These are phyloP conservation scores for Backusella tuberculispora DNA, from an alignment of 192 early-diverging fungal genomes.

Conservation along the genomic window DNA sequence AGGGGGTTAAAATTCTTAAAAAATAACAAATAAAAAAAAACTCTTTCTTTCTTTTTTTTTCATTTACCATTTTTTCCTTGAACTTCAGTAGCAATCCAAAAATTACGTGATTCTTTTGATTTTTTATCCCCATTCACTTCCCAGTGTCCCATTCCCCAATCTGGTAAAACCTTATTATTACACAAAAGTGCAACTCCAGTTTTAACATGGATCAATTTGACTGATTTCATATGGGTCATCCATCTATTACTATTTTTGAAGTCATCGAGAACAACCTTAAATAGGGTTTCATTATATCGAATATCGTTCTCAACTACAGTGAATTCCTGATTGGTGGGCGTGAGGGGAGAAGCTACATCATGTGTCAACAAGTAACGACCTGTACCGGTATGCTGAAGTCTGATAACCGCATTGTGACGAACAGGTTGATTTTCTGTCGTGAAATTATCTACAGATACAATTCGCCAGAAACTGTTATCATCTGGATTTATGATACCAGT, in stretches of 20 bases:
- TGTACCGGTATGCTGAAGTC: conserved; percentile 70
- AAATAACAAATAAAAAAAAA: not conserved
- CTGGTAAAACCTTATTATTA: conserved; percentile 69
- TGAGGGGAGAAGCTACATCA: conserved; percentile 64
- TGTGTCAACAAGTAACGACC: conserved; percentile 62
- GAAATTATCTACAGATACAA: conserved; percentile 39
- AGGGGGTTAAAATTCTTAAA: not conserved
- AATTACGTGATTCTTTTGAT: conserved; percentile 65
- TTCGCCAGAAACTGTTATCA: conserved; percentile 71
- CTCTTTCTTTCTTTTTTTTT: not conserved
- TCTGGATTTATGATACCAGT: conserved; percentile 83
- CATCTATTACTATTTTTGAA: conserved; percentile 49
- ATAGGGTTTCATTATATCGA: conserved; percentile 61
- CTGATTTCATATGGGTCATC: conserved; percentile 62
- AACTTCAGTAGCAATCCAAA: conserved; percentile 84
- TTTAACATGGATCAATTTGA: conserved; percentile 76
- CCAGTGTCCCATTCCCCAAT: conserved; percentile 87
- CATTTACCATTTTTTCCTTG: conserved; percentile 69
- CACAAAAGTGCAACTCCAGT: conserved; percentile 84
- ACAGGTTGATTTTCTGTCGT: conserved; percentile 47
- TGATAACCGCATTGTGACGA: conserved; percentile 77
- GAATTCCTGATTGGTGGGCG: conserved; percentile 69
- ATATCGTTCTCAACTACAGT: conserved; percentile 60
- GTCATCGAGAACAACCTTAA: conserved; percentile 64
- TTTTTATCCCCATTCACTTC: conserved; percentile 97